Percentiles rank a stretch among this genome's conserved stretches.
Evolutionary conservation across 169 alveolate species (phyloP).

Genomic region (Cryptosporidium canis): DNA sequence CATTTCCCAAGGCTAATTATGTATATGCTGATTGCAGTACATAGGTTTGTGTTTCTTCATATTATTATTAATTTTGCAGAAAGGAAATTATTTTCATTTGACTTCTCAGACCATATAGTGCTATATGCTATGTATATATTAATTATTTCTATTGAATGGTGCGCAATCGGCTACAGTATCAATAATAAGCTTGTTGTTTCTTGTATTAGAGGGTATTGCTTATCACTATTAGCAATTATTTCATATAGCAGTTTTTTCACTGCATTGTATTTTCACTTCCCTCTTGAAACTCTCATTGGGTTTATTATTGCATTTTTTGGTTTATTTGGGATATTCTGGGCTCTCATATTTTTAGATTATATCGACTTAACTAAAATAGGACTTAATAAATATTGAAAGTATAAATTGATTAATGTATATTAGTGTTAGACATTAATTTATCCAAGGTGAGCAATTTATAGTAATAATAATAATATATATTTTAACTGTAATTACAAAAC

Average conservation of each 20-base stretch:
- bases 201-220: constrained; percentile 55
- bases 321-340: constrained; percentile 46
- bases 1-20: constrained; percentile 49
- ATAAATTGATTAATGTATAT: not conserved
- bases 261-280: constrained; percentile 64
- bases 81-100: constrained; percentile 31
- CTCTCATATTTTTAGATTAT: constrained; percentile 11
- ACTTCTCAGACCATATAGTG: constrained; percentile 66
- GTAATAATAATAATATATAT: too few species aligned
- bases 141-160: constrained; percentile 67
- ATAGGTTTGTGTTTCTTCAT: constrained; percentile 42
- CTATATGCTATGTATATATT: constrained; percentile 54
- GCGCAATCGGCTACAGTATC: constrained; percentile 48
- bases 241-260: constrained; percentile 66
- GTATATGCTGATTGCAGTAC: constrained; percentile 19
- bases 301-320: constrained; percentile 56
- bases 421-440: not conserved
- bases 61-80: constrained; percentile 22
- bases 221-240: constrained; percentile 29
- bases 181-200: constrained; percentile 37
- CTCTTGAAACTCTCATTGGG: constrained; percentile 54
- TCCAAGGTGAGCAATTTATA: too few species aligned
- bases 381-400: not conserved
- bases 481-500: not conserved
- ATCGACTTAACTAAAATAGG: constrained; percentile 53